Conservation (phyloP, 139 green algal genomes). For the Medakamo hakoo region DNA sequence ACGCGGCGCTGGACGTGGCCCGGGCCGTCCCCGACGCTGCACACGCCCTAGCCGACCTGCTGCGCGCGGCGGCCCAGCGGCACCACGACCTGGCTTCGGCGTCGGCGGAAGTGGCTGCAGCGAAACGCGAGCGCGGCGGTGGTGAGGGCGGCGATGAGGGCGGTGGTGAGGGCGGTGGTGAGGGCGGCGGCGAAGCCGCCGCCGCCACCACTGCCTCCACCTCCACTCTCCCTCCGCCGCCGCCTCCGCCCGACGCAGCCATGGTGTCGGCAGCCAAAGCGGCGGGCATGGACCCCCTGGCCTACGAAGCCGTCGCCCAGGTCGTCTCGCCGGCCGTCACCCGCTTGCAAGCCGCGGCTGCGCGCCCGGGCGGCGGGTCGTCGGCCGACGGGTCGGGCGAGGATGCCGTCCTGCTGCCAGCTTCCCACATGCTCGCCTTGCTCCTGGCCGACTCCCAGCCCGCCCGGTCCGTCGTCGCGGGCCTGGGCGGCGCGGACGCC, state of each 20-base stretch:
- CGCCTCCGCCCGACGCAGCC: too few relatives aligned
- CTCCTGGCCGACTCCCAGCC: conserved; percentile 38
- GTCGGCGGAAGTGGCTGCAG: too few relatives aligned
- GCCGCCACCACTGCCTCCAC: too few relatives aligned
- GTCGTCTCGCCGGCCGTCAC: neutral
- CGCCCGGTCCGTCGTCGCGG: conserved; percentile 19
- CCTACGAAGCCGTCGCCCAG: neutral
- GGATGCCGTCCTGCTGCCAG: conserved; percentile 6
- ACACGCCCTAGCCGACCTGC: neutral
- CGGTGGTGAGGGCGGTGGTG: neutral
- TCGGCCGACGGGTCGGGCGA: neutral
- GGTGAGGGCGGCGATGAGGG: neutral
- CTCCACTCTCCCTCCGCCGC: too few relatives aligned
- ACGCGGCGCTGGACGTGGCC: conserved; percentile 1
- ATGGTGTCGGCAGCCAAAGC: too few relatives aligned
- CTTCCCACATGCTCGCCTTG: conserved; percentile 52
- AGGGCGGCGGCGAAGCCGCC: too few relatives aligned
- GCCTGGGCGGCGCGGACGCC: conserved; percentile 10
- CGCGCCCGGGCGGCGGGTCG: too few relatives aligned
- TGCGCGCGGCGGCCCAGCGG: neutral
- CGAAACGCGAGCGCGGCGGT: too few relatives aligned
- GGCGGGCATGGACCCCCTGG: neutral
- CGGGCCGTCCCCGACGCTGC: neutral
- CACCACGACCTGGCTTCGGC: neutral
- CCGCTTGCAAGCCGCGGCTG: too few relatives aligned